Conservation (phyloP, 1,284 basidiomycete species). For the Cronartium quercuum region DNA sequence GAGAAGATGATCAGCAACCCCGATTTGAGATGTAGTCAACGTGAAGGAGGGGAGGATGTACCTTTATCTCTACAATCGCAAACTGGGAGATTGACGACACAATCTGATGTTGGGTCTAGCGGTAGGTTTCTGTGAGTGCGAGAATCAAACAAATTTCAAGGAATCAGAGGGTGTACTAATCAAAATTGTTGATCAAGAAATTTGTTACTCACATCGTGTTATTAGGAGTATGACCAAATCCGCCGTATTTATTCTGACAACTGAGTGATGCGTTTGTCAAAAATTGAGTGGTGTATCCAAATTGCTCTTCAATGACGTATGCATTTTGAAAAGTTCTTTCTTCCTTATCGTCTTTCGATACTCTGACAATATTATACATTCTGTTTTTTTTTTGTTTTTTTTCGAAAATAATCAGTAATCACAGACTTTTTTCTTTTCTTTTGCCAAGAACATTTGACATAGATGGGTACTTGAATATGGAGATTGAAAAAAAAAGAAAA, state of each 20-base stretch:
- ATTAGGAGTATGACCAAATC: conserved; percentile 19
- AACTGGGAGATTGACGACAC: conserved; percentile 34
- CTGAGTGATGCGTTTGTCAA: conserved; percentile 23
- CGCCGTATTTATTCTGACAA: conserved; percentile 33
- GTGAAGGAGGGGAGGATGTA: neutral
- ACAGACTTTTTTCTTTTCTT: neutral
- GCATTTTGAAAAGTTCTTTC: conserved; percentile 13
- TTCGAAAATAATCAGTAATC: neutral
- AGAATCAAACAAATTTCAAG: neutral
- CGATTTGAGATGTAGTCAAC: neutral
- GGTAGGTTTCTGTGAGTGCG: conserved; percentile 2
- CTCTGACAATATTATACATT: conserved; percentile 35
- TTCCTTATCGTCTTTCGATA: conserved; percentile 10
- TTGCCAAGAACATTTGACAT: neutral
- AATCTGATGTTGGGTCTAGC: conserved; percentile 21
- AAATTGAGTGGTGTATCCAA: conserved; percentile 33
- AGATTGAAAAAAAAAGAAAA: neutral
- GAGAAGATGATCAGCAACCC: neutral
- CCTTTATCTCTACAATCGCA: conserved; percentile 21
- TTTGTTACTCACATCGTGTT: conserved; percentile 17
- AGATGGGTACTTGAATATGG: neutral
- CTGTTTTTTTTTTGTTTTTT: conserved; percentile 2
- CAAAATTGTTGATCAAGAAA: neutral
- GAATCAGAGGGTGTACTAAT: neutral
- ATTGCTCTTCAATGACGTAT: conserved; percentile 12